These are phyloP conservation scores for Candida incommunis DNA, from an alignment of 805 yeast species.

Conservation along the genomic window DNA sequence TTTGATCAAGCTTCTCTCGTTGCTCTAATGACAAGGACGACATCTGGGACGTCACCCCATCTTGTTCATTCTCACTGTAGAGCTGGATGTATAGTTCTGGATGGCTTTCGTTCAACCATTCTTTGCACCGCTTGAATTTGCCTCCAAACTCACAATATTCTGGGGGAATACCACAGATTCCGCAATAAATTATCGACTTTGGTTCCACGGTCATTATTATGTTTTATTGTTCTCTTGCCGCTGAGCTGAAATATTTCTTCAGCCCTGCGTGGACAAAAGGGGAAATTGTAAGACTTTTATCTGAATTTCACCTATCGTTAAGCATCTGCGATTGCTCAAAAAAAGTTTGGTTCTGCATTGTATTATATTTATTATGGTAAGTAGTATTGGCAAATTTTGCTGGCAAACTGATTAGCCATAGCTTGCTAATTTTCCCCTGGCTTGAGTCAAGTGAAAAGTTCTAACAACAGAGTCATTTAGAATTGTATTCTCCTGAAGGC, in stretches of 20 bases:
- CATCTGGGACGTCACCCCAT: constrained; percentile 1
- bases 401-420: too few relatives aligned
- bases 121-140: constrained; percentile 63
- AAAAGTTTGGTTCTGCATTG: too few relatives aligned
- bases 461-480: constrained; percentile 26
- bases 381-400: too few relatives aligned
- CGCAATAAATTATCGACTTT: constrained; percentile 11
- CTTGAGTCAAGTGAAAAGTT: too few relatives aligned
- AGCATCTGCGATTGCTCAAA: too few relatives aligned
- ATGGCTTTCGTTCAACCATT: constrained; percentile 56
- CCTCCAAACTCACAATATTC: constrained; percentile 85
- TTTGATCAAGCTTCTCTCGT: constrained; percentile 70
- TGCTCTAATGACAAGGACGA: constrained; percentile 49
- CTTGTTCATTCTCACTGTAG: constrained; percentile 32
- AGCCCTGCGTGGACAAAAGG: too few relatives aligned
- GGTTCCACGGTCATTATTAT: background rate
- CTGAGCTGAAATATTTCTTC: too few relatives aligned
- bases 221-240: too few relatives aligned
- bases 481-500: constrained; percentile 91
- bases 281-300: too few relatives aligned
- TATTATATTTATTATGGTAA: too few relatives aligned
- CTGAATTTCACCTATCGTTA: too few relatives aligned
- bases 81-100: constrained; percentile 41
- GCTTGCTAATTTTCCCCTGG: too few relatives aligned
- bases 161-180: constrained; percentile 7